These are phyloP conservation scores for Herpetomonas tarakana DNA, from an alignment of 208 protist species.

Conservation along the genomic window DNA sequence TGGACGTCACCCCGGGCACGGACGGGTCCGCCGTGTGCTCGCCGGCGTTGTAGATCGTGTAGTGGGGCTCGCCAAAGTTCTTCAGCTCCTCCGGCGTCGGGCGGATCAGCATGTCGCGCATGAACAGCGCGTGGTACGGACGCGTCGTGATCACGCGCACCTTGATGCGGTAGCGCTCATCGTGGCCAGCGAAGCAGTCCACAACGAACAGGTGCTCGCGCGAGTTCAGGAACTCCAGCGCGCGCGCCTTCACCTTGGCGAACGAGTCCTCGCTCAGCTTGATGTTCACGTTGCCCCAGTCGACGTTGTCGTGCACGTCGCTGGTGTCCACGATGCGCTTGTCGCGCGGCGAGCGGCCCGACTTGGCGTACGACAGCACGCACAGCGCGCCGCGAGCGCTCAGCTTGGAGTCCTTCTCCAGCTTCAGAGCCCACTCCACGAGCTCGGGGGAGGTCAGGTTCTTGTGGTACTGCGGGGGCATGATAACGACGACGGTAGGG, in stretches of 20 bases:
- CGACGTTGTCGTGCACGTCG: conserved; percentile 72
- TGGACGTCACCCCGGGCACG: conserved; percentile 79
- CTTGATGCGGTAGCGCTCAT: conserved; percentile 92
- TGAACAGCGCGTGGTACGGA: conserved; percentile 97
- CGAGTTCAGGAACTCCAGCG: conserved; percentile 92
- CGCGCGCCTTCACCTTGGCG: conserved; percentile 88
- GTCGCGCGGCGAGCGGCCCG: conserved; percentile 91
- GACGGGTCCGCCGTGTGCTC: conserved; percentile 87
- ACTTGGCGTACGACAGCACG: conserved; percentile 88
- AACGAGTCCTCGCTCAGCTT: conserved; percentile 87
- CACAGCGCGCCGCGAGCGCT: conserved; percentile 83
- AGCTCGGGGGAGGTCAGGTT: conserved; percentile 50
- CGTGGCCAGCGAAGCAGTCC: conserved; percentile 93
- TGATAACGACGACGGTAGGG: too few relatives aligned
- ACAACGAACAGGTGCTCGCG: conserved; percentile 92
- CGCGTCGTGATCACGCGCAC: conserved; percentile 90
- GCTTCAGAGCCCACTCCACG: conserved; percentile 60
- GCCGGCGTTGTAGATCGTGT: conserved; percentile 95
- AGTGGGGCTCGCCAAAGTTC: conserved; percentile 94
- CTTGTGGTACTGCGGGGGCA: too few relatives aligned
- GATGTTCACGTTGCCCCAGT: conserved; percentile 96
- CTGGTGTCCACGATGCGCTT: conserved; percentile 92
- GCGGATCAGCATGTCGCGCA: conserved; percentile 95
- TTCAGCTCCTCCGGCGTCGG: conserved; percentile 88
- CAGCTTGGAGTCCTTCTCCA: conserved; percentile 70